phyloP scores from a whole-genome alignment of 805 yeast genomes.

The Wickerhamiella occidentalis region DNA sequence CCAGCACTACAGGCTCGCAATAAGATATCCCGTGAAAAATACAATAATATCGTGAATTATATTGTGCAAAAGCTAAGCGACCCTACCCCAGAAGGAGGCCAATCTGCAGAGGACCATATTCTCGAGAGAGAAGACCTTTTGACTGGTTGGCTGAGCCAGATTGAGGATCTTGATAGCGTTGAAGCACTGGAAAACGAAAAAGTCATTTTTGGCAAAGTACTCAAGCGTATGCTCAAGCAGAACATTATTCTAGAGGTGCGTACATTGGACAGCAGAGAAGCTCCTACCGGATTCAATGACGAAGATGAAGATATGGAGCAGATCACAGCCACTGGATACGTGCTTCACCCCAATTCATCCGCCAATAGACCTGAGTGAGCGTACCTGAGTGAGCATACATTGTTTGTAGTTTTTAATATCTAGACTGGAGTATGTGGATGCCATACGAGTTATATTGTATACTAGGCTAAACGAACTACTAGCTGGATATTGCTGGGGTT shows the following conservation, averaged over 20 bases:
- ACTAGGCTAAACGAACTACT: too few species aligned
- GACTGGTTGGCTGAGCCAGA: slow-evolving; percentile 69
- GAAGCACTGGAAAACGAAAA: slow-evolving; percentile 62
- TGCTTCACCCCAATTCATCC: slow-evolving; percentile 27
- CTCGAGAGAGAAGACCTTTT: slow-evolving; percentile 54
- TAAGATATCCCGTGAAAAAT: slow-evolving; percentile 72
- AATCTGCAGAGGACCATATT: slow-evolving; percentile 43
- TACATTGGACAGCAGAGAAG: slow-evolving; percentile 18
- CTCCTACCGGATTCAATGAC: slow-evolving; percentile 23
- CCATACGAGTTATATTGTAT: too few species aligned
- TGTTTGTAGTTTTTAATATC: too few species aligned
- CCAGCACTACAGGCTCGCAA: slow-evolving; percentile 18
- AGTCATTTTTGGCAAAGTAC: slow-evolving; percentile 61
- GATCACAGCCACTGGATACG: slow-evolving; percentile 17
- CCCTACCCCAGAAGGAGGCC: slow-evolving; percentile 23
- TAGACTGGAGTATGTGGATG: too few species aligned
- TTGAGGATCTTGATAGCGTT: slow-evolving; percentile 55
- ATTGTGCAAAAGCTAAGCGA: slow-evolving; percentile 49
- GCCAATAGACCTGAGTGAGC: background rate
- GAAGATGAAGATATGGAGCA: slow-evolving; percentile 10
- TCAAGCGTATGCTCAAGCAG: slow-evolving; percentile 73
- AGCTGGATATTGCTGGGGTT: too few species aligned
- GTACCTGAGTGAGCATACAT: too few species aligned
- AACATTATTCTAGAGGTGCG: slow-evolving; percentile 62
- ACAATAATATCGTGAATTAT: slow-evolving; percentile 69